Base-by-base conservation (phyloP, 257 asterid genomes). In the Gardenia jasminoides region DNA sequence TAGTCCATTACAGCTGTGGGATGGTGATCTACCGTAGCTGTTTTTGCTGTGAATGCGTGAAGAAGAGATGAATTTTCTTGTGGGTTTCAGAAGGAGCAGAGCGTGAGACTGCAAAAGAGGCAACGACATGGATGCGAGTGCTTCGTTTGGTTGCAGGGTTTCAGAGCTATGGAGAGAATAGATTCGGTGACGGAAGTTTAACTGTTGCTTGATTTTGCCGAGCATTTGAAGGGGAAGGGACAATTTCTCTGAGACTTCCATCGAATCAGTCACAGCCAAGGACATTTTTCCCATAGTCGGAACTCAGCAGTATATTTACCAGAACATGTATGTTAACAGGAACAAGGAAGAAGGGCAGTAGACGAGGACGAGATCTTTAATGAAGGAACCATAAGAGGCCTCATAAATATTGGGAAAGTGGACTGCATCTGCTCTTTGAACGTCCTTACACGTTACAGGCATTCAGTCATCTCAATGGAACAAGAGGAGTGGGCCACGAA, bases 1-100 rank as follows among this genome's bases (percentile, higher is more conserved):
- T 31, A 72, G 52, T 41, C 52, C 46, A 10, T 33, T 48, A 10
- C 52, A 62, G 78, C 30, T 77, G 46, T 67, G 79, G 69, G 43
- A 68, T 73, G 82, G 70, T 75, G 64, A 39, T 43, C 74, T 61
- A 22, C 67, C 74, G n/a, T 70, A 56, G 75, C 74, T 74, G 39
- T 6, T 59, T 67, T 43, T 70, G 74, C 26, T 70, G 58, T 26
- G 26, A 52, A 78, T 22, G 84, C 77, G 67, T 58, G 82, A 67
- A 46, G 78, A 65, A 61, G 33, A 54, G 30, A 48, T 26, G 72
- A 62, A 54, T 36, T 39, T 82, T 82, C 80, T 80, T 77, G 77
- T 41, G 59, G 54, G 48, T 33, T 33, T 71, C 30, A 43, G 78
- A n/a, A 30, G 80, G 76, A 41, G 16, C 24, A 5, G 65, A 58